Conservation (phyloP, 2,329 filamentous ascomycete species). For the Colletotrichum orchidophilum region DNA sequence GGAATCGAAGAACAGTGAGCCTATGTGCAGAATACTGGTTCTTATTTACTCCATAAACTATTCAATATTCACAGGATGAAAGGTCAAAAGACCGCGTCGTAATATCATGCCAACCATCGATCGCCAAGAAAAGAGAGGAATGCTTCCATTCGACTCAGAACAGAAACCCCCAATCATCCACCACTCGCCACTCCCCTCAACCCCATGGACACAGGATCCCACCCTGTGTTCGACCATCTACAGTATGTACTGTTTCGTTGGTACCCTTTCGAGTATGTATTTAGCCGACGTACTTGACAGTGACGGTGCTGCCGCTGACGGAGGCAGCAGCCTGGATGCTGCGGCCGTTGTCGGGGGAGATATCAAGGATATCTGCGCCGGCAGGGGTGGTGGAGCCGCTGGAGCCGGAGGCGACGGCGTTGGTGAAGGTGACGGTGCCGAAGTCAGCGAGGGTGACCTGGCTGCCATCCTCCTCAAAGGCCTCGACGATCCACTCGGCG, state of each 20-base stretch:
- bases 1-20: too few species aligned
- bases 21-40: background rate
- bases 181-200: background rate
- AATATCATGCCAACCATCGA: background rate
- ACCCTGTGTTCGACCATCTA: background rate
- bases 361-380: constrained; percentile 36
- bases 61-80: background rate
- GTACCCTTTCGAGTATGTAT: background rate
- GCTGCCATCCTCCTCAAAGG: constrained; percentile 39
- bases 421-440: constrained; percentile 40
- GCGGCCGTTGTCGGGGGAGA: constrained; percentile 16
- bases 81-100: background rate
- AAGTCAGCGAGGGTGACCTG: constrained; percentile 44
- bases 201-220: background rate
- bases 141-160: background rate
- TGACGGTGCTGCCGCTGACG: constrained; percentile 28
- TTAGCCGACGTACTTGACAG: constrained; percentile 24
- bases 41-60: background rate
- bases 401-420: constrained; percentile 37
- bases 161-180: background rate
- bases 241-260: too few species aligned
- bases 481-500: constrained; percentile 72
- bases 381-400: constrained; percentile 33
- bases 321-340: constrained; percentile 25
- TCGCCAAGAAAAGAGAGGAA: background rate